phyloP scores from a whole-genome alignment of 805 yeast genomes.

The Ogataea pini region DNA sequence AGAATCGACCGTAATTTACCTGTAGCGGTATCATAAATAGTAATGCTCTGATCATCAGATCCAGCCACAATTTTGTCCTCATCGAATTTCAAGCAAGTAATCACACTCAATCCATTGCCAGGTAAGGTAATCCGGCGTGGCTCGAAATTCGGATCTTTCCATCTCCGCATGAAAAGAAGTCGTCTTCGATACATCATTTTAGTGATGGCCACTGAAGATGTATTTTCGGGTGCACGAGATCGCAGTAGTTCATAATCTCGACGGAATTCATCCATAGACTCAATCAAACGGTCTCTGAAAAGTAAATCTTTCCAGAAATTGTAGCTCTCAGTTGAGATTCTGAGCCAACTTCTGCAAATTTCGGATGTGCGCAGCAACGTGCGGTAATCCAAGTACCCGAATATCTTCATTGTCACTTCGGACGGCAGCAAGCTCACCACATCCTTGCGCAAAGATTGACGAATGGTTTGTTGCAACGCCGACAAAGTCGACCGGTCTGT shows the following conservation, averaged over 20 bases:
- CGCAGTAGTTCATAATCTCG: conserved; percentile 25
- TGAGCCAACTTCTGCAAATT: conserved; percentile 73
- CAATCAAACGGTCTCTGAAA: conserved; percentile 60
- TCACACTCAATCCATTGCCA: conserved; percentile 78
- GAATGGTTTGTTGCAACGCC: conserved; percentile 52
- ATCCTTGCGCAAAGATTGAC: conserved; percentile 67
- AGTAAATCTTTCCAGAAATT: conserved; percentile 72
- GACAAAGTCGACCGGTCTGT: conserved; percentile 64
- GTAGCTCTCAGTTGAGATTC: conserved; percentile 57
- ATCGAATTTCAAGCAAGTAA: conserved; percentile 92
- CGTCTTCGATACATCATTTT: conserved; percentile 58
- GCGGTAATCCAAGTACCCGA: conserved; percentile 61
- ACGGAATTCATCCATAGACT: conserved; percentile 45
- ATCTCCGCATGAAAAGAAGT: conserved; percentile 58
- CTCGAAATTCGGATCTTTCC: conserved; percentile 73
- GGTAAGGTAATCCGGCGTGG: conserved; percentile 69
- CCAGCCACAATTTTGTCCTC: conserved; percentile 90
- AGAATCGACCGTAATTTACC: conserved; percentile 66
- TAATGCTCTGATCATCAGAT: conserved; percentile 81
- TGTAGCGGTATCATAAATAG: conserved; percentile 73
- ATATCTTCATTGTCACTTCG: conserved; percentile 68
- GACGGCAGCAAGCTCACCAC: conserved; percentile 68
- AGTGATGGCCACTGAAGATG: conserved; percentile 18
- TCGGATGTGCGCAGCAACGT: conserved; percentile 61
- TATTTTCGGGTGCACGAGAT: conserved; percentile 9